Evolutionary conservation across 352 stramenopile species (phyloP), one percentile per base, ranked within the genome.

Genomic region (Aphanomyces stellatus): DNA sequence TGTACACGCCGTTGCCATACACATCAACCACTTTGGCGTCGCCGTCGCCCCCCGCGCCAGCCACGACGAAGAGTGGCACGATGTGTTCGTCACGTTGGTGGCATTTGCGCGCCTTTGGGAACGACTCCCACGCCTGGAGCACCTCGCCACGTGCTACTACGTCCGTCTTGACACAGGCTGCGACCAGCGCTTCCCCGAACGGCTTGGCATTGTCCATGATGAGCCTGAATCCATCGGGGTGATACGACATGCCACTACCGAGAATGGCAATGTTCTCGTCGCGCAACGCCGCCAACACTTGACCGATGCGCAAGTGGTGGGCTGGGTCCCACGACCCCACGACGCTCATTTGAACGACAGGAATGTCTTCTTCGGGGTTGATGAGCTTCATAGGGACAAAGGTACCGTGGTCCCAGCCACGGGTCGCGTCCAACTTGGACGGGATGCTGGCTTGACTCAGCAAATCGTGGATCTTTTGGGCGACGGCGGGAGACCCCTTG

Each of bases 371-470:
- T 27, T 93, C 72, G 0, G 90, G 88, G 46, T 86, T 91, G 71
- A 96, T 91, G 31, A 96, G 53, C 64, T 92, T 85, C 60, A 97
- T 76, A 5, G 91, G 90, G 22, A 98, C 80, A 69, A 97, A 97
- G 15, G 95, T 78, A 13, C 92, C 91, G 78, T 97, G 92, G 74
- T 98, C 92, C 60, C 87, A 96, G 3, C 87, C 88, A 28, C 90
- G 78, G 19, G 79, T 65, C 3, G 68, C 49, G 41, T 93, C 76
- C 0, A 91, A 64, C 67, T 78, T 69, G 10, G 74, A 73, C 19
- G 56, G 56, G 34, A 97, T 82, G 41, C 76, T 75, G 31, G 72
- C 72, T 19, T 74, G 65, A 7, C 68, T 28, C 0, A 97, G 73
- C 11, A 93, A 62, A 3, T 71, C 40, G 28, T 91, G 74, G 53